These are phyloP conservation scores for Pseudogymnoascus sp. DNA, from an alignment of 2,329 filamentous ascomycete species.

Conservation along the genomic window DNA sequence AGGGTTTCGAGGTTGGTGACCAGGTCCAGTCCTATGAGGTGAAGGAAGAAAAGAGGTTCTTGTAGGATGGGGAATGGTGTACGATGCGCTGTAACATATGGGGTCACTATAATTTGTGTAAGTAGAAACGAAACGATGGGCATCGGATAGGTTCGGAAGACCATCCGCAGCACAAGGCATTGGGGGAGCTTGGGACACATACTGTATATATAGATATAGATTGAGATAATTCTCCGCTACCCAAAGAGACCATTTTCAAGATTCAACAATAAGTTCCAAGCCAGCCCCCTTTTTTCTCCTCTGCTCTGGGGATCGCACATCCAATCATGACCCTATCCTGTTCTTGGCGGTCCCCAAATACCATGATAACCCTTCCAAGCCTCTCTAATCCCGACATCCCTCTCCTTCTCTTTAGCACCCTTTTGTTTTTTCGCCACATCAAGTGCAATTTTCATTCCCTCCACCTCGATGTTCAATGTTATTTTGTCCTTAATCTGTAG, in stretches of 20 bases:
- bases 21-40: slow-evolving; percentile 83
- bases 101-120: slow-evolving; percentile 2
- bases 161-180: not conserved
- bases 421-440: not conserved
- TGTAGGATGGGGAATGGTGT: slow-evolving; percentile 17
- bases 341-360: not conserved
- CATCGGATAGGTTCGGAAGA: not conserved
- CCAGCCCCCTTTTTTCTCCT: not conserved
- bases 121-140: slow-evolving; percentile 2
- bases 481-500: not conserved
- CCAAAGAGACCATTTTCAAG: not conserved
- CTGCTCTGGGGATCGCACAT: not conserved
- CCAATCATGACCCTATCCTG: not conserved
- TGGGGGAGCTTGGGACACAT: not conserved
- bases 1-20: slow-evolving; percentile 72
- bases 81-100: slow-evolving; percentile 5
- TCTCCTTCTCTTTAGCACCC: not conserved
- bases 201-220: slow-evolving; percentile 4
- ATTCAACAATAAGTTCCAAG: not conserved
- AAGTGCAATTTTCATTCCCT: not conserved
- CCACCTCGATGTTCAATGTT: not conserved
- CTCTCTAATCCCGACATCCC: not conserved
- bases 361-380: not conserved
- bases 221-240: slow-evolving; percentile 2
- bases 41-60: slow-evolving; percentile 52